These are phyloP conservation scores for Lipomyces orientalis DNA, from an alignment of 805 yeast species.

Conservation along the genomic window DNA sequence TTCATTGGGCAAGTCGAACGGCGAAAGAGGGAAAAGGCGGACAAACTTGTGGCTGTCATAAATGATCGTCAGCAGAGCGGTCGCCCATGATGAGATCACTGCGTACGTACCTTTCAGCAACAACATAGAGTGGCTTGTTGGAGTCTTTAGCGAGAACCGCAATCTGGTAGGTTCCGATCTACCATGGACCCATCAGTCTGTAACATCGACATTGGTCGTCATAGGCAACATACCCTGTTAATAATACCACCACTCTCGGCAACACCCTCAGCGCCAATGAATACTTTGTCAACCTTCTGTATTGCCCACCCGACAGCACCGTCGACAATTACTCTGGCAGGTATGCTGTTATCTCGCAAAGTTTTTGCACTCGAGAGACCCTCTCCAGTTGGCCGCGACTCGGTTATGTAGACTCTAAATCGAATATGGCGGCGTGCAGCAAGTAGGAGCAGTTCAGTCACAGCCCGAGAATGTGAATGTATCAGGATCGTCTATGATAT, in stretches of 20 bases:
- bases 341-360: constrained; percentile 74
- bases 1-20: constrained; percentile 81
- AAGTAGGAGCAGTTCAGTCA: constrained; percentile 69
- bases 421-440: constrained; percentile 82
- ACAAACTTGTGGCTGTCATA: constrained; percentile 82
- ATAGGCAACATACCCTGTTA: constrained; percentile 58
- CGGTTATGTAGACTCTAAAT: constrained; percentile 90
- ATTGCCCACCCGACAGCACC: constrained; percentile 92
- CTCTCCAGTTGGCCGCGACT: constrained; percentile 83
- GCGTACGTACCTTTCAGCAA: constrained; percentile 64
- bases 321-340: constrained; percentile 86
- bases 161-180: constrained; percentile 88
- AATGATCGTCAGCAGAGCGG: not conserved
- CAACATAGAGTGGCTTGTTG: constrained; percentile 91
- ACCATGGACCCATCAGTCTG: not conserved
- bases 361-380: constrained; percentile 74
- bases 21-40: constrained; percentile 91
- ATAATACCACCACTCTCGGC: constrained; percentile 98
- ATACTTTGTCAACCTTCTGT: constrained; percentile 87
- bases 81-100: not conserved
- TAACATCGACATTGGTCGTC: not conserved
- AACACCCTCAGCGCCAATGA: constrained; percentile 99
- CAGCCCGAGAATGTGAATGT: constrained; percentile 93
- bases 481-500: constrained; percentile 59
- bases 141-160: constrained; percentile 91